Percentiles rank a stretch among this genome's conserved stretches.
phyloP scores from a whole-genome alignment of 1,139 yeast genomes.

The Petasospora rhodanensis region DNA sequence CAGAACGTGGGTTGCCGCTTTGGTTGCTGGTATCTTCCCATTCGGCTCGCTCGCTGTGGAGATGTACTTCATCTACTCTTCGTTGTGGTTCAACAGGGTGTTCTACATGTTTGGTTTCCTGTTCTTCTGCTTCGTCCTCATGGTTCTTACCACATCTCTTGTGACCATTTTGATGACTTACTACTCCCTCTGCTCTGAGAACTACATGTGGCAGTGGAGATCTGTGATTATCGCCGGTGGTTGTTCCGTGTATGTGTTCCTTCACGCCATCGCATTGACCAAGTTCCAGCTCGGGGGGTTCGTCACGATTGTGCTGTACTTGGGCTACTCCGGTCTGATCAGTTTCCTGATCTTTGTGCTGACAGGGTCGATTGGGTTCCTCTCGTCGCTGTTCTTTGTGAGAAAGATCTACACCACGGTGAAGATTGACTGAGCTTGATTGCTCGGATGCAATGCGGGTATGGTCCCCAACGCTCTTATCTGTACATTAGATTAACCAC shows the following conservation, averaged over 20 bases:
- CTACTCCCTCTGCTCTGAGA: constrained; percentile 82
- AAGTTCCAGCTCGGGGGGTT: constrained; percentile 69
- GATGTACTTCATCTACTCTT: constrained; percentile 79
- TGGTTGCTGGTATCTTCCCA: constrained; percentile 88
- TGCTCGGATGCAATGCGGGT: too few species aligned
- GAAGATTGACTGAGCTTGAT: constrained; percentile 71
- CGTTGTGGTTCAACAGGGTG: constrained; percentile 91
- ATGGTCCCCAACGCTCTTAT: too few species aligned
- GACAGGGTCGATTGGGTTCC: constrained; percentile 86
- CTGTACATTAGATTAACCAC: background rate
- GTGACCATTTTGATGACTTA: constrained; percentile 80
- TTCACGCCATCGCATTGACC: constrained; percentile 76
- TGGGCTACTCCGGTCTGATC: constrained; percentile 80
- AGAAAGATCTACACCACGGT: constrained; percentile 78
- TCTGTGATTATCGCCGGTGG: constrained; percentile 88
- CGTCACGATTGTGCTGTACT: constrained; percentile 70
- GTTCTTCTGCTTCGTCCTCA: constrained; percentile 78
- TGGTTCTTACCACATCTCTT: constrained; percentile 77
- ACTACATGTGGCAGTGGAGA: constrained; percentile 98
- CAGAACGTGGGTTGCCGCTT: constrained; percentile 58
- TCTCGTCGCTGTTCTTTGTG: constrained; percentile 69
- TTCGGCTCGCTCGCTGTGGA: constrained; percentile 94
- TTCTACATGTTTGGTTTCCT: constrained; percentile 97
- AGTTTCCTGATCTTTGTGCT: constrained; percentile 70
- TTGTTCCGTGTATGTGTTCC: constrained; percentile 75